These are phyloP conservation scores for Pittosporum tobira DNA, from an alignment of 129 eudicot species.

Conservation along the genomic window DNA sequence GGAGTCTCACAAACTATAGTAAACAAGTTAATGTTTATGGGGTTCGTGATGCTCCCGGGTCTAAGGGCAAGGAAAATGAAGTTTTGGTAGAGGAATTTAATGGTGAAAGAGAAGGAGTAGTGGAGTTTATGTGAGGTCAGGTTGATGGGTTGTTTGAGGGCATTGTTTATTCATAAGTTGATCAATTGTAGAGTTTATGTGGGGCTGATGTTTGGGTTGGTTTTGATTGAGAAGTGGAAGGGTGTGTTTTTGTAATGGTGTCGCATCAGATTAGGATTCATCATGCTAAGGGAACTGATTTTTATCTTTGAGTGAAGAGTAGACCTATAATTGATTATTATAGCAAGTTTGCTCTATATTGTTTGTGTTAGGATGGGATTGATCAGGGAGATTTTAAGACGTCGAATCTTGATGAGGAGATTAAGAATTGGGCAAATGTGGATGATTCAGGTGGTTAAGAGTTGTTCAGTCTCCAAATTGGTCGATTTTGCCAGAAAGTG, in stretches of 20 bases:
- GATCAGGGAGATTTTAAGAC: constrained; percentile 52
- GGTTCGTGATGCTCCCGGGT: constrained; percentile 46
- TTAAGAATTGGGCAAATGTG: constrained; percentile 80
- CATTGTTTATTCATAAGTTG: constrained; percentile 57
- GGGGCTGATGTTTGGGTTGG: constrained; percentile 65
- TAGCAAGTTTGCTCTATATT: constrained; percentile 66
- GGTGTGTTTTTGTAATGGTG: constrained; percentile 60
- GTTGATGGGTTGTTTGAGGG: constrained; percentile 58
- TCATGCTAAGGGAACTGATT: constrained; percentile 55
- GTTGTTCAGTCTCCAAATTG: constrained; percentile 79
- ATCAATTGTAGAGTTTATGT: constrained; percentile 50
- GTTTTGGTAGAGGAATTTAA: constrained; percentile 49
- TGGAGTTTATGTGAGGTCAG: constrained; percentile 73
- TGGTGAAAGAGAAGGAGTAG: constrained; percentile 22
- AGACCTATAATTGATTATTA: constrained; percentile 75
- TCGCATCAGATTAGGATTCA: constrained; percentile 86
- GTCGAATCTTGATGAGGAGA: constrained; percentile 63
- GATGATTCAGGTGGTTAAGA: constrained; percentile 71
- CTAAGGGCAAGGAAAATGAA: constrained; percentile 47
- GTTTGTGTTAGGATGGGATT: constrained; percentile 52
- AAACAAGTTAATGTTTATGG: constrained; percentile 8
- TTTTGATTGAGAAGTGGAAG: constrained; percentile 64
- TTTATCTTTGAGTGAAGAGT: constrained; percentile 65
- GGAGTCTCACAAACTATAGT: too few relatives aligned
- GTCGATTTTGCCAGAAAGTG: constrained; percentile 55